Conservation (phyloP, 768 basidiomycete genomes). For the Russula sp. region DNA sequence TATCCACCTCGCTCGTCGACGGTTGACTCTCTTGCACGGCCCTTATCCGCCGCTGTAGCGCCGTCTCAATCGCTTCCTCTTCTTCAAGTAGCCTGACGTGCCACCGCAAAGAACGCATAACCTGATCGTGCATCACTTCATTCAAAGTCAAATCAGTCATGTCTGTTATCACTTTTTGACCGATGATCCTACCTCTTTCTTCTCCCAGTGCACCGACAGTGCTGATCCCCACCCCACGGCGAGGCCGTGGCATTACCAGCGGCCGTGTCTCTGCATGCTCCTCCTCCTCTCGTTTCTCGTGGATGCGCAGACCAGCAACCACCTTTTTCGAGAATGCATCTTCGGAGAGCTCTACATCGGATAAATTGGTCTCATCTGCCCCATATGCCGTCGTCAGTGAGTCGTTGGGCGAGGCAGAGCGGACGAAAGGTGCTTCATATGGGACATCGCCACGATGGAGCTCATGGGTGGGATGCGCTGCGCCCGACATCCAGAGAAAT, state of each 20-base stretch:
- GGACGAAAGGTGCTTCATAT: slow-evolving; percentile 42
- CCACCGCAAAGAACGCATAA: slow-evolving; percentile 35
- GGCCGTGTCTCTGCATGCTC: slow-evolving; percentile 30
- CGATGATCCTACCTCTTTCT: slow-evolving; percentile 33
- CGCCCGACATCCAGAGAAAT: slow-evolving; percentile 7
- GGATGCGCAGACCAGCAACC: slow-evolving; percentile 32
- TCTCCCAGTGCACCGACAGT: slow-evolving; percentile 26
- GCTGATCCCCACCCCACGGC: slow-evolving; percentile 26
- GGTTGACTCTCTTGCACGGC: slow-evolving; percentile 34
- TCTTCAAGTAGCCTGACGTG: slow-evolving; percentile 39
- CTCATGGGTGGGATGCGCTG: slow-evolving; percentile 17
- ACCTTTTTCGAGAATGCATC: slow-evolving; percentile 36
- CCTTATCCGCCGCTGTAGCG: slow-evolving; percentile 34
- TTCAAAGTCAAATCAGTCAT: not conserved
- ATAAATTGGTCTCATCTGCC: slow-evolving; percentile 40
- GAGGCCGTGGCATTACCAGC: slow-evolving; percentile 30
- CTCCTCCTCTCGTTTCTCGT: slow-evolving; percentile 36
- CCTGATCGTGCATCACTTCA: slow-evolving; percentile 34
- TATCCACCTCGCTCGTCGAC: slow-evolving; percentile 35
- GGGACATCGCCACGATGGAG: slow-evolving; percentile 27
- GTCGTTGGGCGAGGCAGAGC: slow-evolving; percentile 42
- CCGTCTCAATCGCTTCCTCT: slow-evolving; percentile 39
- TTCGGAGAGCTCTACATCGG: slow-evolving; percentile 36
- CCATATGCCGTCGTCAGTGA: slow-evolving; percentile 45
- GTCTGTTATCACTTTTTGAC: not conserved